These are phyloP conservation scores for Malbranchea cinnamomea DNA, from an alignment of 2,329 filamentous ascomycete species.

Conservation along the genomic window DNA sequence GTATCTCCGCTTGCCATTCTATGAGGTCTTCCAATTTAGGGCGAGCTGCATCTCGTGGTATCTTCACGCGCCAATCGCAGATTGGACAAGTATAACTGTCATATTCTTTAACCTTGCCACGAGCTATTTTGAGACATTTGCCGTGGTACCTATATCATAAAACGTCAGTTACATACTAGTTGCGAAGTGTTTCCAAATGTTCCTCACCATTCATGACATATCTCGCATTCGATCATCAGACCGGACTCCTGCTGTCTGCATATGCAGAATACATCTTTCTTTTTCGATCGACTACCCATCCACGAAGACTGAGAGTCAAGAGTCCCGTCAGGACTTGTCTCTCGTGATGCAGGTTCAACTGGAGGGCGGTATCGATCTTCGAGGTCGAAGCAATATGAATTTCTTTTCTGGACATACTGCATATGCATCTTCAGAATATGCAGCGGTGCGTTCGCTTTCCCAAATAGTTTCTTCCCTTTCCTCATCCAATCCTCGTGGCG, in stretches of 20 bases:
- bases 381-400: constrained; percentile 81
- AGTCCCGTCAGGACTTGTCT: constrained; percentile 49
- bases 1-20: constrained; percentile 70
- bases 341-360: constrained; percentile 80
- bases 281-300: constrained; percentile 36
- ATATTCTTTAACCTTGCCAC: constrained; percentile 95
- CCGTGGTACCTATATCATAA: constrained; percentile 64
- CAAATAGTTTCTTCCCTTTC: constrained; percentile 91
- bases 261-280: constrained; percentile 87
- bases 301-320: constrained; percentile 32
- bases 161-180: too few species aligned
- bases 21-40: constrained; percentile 87
- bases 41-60: constrained; percentile 86
- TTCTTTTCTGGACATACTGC: constrained; percentile 81
- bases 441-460: constrained; percentile 90
- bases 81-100: constrained; percentile 98
- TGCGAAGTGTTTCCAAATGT: too few species aligned
- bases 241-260: constrained; percentile 85
- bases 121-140: constrained; percentile 93
- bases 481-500: constrained; percentile 99
- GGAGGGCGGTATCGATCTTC: constrained; percentile 77
- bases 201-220: constrained; percentile 93
- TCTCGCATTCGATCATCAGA: constrained; percentile 99
- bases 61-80: constrained; percentile 93
- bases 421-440: constrained; percentile 93